Evolutionary conservation across 1,284 basidiomycete species (phyloP).

Genomic region (Malassezia restricta): DNA sequence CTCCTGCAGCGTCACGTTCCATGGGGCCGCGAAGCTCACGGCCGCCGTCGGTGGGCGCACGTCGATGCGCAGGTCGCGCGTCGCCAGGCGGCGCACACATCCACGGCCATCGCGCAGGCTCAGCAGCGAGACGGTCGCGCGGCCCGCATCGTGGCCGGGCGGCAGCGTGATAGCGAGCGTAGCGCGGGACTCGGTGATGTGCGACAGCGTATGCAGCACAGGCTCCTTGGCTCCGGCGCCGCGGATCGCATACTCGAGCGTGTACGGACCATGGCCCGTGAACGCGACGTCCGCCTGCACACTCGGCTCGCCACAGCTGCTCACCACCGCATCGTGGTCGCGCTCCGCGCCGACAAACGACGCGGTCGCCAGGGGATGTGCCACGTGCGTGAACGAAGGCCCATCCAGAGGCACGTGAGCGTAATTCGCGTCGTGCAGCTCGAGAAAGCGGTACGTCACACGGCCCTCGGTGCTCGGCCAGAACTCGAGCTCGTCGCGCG

Average conservation of each 20-base stretch:
- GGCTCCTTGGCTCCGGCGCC: constrained; percentile 17
- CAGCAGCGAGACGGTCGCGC: constrained; percentile 67
- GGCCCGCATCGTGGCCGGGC: constrained; percentile 54
- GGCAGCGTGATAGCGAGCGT: constrained; percentile 45
- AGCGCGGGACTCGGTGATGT: constrained; percentile 33
- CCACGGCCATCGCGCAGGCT: constrained; percentile 78
- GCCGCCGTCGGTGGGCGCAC: constrained; percentile 80
- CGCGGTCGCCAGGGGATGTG: constrained; percentile 41
- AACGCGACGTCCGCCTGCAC: constrained; percentile 33
- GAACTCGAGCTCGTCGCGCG: constrained; percentile 70
- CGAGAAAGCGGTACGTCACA: constrained; percentile 71
- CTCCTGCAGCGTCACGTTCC: constrained; percentile 57
- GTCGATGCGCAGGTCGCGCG: constrained; percentile 70
- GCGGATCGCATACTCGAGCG: constrained; percentile 34
- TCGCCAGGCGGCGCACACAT: constrained; percentile 65
- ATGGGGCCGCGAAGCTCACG: constrained; percentile 59
- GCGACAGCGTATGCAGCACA: constrained; percentile 23
- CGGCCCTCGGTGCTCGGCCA: constrained; percentile 78
- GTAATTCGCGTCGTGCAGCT: constrained; percentile 75
- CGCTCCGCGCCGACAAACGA: constrained; percentile 24
- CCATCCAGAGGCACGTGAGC: constrained; percentile 50
- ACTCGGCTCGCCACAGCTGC: constrained; percentile 37
- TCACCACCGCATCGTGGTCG: constrained; percentile 27
- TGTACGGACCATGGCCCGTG: constrained; percentile 38
- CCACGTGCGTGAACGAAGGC: constrained; percentile 34